Percentiles rank a stretch among this genome's conserved stretches.
These are phyloP conservation scores for Tetrapisispora iriomotensis DNA, from an alignment of 805 yeast species.

Conservation along the genomic window DNA sequence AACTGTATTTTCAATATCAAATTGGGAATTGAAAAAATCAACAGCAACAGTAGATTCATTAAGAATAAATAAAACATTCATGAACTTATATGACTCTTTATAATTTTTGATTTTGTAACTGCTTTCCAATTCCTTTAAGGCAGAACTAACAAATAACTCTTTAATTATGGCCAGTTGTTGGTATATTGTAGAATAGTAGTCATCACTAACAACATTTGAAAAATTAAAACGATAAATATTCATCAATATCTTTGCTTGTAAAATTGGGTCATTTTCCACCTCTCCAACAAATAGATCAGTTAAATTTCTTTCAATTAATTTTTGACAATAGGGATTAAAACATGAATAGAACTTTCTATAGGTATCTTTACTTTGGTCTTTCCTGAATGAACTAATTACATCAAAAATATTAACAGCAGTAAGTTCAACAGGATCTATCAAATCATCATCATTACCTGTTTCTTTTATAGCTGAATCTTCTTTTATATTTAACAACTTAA, in stretches of 20 bases:
- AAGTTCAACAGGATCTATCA: neutral
- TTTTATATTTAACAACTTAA: constrained; percentile 15
- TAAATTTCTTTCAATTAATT: constrained; percentile 15
- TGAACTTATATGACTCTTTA: constrained; percentile 27
- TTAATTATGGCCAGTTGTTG: constrained; percentile 19
- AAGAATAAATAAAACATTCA: constrained; percentile 28
- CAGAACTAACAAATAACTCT: constrained; percentile 64
- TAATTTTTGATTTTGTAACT: constrained; percentile 42
- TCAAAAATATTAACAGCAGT: constrained; percentile 13
- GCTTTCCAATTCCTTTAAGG: constrained; percentile 56
- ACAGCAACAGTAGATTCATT: constrained; percentile 32
- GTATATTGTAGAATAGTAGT: constrained; percentile 11
- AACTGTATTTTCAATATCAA: neutral
- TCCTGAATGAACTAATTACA: constrained; percentile 9
- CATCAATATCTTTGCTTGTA: constrained; percentile 19
- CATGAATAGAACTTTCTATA: constrained; percentile 12
- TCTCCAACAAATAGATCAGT: constrained; percentile 18
- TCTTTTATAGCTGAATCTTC: neutral
- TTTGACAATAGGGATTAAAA: constrained; percentile 17
- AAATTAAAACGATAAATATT: constrained; percentile 15
- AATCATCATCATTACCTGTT: neutral
- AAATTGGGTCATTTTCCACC: constrained; percentile 20
- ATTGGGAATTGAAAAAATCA: constrained; percentile 33
- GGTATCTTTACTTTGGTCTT: constrained; percentile 7
- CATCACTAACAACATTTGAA: constrained; percentile 14